These are phyloP conservation scores for Diaporthe longicolla DNA, from an alignment of 2,329 filamentous ascomycete genomes.

Conservation along the genomic window DNA sequence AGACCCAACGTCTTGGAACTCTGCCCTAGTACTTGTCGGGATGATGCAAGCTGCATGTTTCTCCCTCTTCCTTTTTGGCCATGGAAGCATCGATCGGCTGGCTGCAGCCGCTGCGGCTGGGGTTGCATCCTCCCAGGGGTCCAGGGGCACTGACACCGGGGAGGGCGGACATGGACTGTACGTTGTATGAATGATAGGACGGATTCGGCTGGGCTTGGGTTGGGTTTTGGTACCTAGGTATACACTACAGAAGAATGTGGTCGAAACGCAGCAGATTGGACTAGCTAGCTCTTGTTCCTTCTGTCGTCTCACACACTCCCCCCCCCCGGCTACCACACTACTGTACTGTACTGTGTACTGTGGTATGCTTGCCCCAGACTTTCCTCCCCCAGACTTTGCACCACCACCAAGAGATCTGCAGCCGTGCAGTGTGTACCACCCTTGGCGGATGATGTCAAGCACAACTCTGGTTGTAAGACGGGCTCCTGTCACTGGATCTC, in stretches of 20 bases:
- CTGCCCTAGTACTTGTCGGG: conserved; percentile 7
- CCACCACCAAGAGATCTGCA: conserved; percentile 24
- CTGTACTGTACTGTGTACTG: too few species aligned
- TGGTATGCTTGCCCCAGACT: background rate
- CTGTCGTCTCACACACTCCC: too few species aligned
- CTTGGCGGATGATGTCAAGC: conserved; percentile 35
- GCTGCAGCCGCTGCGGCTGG: conserved; percentile 32
- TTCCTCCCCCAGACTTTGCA: conserved; percentile 8
- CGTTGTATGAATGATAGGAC: background rate
- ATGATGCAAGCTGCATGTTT: conserved; percentile 23
- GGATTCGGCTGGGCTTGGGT: background rate
- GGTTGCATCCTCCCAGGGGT: conserved; percentile 24
- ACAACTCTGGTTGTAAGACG: background rate
- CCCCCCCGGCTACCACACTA: too few species aligned
- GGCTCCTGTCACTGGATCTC: conserved; percentile 11
- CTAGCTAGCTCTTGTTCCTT: too few species aligned
- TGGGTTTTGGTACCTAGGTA: background rate
- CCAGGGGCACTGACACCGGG: conserved; percentile 28
- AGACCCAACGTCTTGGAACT: conserved; percentile 32
- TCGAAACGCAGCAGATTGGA: too few species aligned
- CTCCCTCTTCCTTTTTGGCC: background rate
- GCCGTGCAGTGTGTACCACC: background rate
- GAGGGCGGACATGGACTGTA: background rate
- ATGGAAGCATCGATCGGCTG: conserved; percentile 26
- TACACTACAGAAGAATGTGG: too few species aligned